These are phyloP conservation scores for Anthostomella pinea DNA, from an alignment of 2,329 filamentous ascomycete genomes.

Conservation along the genomic window DNA sequence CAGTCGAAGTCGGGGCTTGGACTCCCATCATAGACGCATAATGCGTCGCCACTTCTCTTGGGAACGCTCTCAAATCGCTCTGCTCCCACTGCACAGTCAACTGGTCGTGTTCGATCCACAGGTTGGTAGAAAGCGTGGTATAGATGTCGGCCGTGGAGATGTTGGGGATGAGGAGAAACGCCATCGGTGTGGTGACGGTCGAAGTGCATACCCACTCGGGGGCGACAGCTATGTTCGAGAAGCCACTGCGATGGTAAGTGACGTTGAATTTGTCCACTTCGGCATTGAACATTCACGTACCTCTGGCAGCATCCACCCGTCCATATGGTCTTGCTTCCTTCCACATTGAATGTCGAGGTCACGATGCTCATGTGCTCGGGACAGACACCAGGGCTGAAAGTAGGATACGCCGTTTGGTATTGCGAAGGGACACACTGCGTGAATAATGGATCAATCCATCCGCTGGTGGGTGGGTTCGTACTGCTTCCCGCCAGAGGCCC, in stretches of 20 bases:
- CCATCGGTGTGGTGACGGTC: slow-evolving; percentile 25
- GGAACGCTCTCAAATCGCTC: slow-evolving; percentile 22
- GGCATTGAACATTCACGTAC: slow-evolving; percentile 6
- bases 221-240: slow-evolving; percentile 19
- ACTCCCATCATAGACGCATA: slow-evolving; percentile 30
- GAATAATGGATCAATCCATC: slow-evolving; percentile 32
- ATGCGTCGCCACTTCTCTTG: slow-evolving; percentile 17
- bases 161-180: slow-evolving; percentile 28
- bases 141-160: slow-evolving; percentile 30
- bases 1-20: background rate
- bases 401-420: slow-evolving; percentile 23
- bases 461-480: slow-evolving; percentile 27
- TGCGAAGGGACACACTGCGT: slow-evolving; percentile 27
- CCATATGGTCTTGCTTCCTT: slow-evolving; percentile 21
- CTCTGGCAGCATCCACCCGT: slow-evolving; percentile 30
- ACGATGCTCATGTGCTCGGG: slow-evolving; percentile 27
- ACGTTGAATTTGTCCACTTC: background rate
- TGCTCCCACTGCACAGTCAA: slow-evolving; percentile 28
- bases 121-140: slow-evolving; percentile 23
- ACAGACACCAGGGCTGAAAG: slow-evolving; percentile 31
- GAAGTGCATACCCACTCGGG: slow-evolving; percentile 26
- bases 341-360: slow-evolving; percentile 11
- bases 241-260: slow-evolving; percentile 24
- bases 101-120: slow-evolving; percentile 30
- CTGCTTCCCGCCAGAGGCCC: slow-evolving; percentile 22